Conservation (phyloP, 305 asterid species). For the Fraxinus latifolia region DNA sequence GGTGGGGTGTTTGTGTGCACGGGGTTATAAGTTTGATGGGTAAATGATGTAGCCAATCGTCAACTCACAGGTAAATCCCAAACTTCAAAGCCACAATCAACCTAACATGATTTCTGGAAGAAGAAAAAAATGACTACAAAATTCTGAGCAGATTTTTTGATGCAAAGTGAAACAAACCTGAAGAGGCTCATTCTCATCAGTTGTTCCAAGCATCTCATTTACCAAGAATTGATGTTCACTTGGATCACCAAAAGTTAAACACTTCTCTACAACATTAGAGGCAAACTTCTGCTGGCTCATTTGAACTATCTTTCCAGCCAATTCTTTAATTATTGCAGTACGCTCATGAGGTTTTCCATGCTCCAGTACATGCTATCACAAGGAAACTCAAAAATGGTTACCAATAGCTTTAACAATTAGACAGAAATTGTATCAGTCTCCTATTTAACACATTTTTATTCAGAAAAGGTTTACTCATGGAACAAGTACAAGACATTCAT, state of each 20-base stretch:
- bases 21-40: neutral
- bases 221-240: slow-evolving; percentile 51
- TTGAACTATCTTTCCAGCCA: slow-evolving; percentile 67
- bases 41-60: neutral
- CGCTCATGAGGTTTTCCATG: slow-evolving; percentile 63
- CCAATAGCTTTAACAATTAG: neutral
- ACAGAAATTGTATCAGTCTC: neutral
- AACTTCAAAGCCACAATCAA: neutral
- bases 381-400: neutral
- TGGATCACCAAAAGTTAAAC: slow-evolving; percentile 54
- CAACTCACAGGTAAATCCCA: neutral
- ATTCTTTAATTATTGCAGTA: slow-evolving; percentile 50
- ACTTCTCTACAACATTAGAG: slow-evolving; percentile 63
- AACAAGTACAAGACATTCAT: neutral
- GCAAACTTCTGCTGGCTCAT: slow-evolving; percentile 75
- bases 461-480: neutral
- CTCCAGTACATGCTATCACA: slow-evolving; percentile 55
- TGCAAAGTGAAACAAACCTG: slow-evolving; percentile 37
- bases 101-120: neutral
- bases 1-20: neutral
- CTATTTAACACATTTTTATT: neutral
- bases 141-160: neutral
- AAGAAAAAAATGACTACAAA: neutral
- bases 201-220: slow-evolving; percentile 65
- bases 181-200: slow-evolving; percentile 72